These are phyloP conservation scores for Fraxinus latifolia DNA, from an alignment of 305 asterid genomes.

Conservation along the genomic window DNA sequence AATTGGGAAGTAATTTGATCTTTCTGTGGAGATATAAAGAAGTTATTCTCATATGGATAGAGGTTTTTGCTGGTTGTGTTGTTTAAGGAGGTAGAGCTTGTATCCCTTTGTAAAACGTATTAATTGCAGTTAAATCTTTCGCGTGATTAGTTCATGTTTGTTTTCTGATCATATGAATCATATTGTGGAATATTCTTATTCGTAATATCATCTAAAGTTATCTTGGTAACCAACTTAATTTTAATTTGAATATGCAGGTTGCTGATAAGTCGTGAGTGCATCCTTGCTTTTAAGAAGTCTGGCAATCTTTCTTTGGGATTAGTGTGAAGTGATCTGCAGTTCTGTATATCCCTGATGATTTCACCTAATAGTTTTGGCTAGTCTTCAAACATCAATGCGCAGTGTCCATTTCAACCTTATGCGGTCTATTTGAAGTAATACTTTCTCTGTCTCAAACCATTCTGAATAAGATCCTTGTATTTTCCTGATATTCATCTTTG, in stretches of 20 bases:
- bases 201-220: neutral
- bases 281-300: constrained; percentile 1
- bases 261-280: constrained; percentile 28
- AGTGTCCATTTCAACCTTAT: neutral
- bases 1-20: neutral
- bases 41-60: neutral
- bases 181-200: neutral
- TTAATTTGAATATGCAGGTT: constrained; percentile 22
- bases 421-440: neutral
- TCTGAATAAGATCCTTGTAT: neutral
- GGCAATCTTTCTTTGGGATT: constrained; percentile 14
- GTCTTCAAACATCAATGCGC: constrained; percentile 13
- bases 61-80: neutral
- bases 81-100: neutral
- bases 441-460: neutral
- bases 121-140: neutral
- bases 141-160: neutral
- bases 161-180: neutral
- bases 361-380: neutral
- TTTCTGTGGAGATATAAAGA: neutral
- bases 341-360: neutral
- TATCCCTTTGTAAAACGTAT: neutral
- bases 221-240: neutral
- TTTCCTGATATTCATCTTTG: neutral
- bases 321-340: neutral